A percentile compares a stretch with the other conserved stretches of the same genome.
These are phyloP conservation scores for Orobanche coerulescens DNA, from an alignment of 257 asterid species.

Conservation along the genomic window DNA sequence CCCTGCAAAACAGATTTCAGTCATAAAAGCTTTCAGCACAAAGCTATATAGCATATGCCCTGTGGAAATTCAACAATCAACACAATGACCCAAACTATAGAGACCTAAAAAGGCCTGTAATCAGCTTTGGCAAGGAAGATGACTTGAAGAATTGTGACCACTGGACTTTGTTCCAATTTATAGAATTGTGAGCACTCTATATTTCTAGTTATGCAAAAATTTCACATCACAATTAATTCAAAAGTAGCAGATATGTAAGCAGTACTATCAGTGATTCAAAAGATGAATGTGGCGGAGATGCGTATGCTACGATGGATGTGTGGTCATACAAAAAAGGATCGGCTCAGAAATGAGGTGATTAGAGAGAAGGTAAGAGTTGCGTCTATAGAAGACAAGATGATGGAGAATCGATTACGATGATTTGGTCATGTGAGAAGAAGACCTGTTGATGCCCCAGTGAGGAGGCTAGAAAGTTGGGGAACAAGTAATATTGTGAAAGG, in stretches of 20 bases:
- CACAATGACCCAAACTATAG: background rate
- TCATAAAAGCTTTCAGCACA: slow-evolving; percentile 16
- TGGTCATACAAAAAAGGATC: no score
- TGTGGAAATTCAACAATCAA: background rate
- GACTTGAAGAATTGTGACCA: background rate
- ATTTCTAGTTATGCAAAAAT: background rate
- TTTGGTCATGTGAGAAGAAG: no score
- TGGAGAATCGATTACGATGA: no score
- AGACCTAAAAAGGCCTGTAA: background rate
- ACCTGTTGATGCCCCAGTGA: no score
- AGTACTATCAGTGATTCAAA: background rate
- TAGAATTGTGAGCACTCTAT: background rate
- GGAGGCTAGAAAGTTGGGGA: no score
- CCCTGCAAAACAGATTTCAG: slow-evolving; percentile 49
- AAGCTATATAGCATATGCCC: background rate
- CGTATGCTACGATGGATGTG: no score
- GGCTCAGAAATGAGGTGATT: no score
- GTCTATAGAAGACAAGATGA: no score
- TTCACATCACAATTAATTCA: background rate
- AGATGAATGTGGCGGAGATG: no score
- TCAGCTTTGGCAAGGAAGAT: background rate
- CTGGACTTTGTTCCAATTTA: background rate
- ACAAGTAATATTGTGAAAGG: no score
- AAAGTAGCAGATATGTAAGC: background rate
- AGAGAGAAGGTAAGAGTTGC: no score